Evolutionary conservation across 495 filamentous ascomycete species (phyloP).

Genomic region (Aspergillus panamensis): DNA sequence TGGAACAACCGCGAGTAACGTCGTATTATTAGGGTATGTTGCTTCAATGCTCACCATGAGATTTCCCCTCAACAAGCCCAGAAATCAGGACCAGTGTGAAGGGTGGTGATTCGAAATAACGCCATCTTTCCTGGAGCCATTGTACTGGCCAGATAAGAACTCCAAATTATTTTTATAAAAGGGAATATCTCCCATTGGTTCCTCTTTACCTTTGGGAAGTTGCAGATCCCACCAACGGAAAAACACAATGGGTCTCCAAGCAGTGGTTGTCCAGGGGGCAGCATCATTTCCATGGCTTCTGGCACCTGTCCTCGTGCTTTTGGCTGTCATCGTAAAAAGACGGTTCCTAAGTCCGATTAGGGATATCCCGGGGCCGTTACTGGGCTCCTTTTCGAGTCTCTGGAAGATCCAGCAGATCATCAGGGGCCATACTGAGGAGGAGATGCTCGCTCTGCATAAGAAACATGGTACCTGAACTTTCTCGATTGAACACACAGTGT

Average conservation of each 20-base stretch:
- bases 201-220: not conserved
- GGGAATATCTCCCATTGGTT: not conserved
- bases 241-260: not conserved
- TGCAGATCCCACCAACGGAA: not conserved
- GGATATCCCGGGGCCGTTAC: constrained; percentile 40
- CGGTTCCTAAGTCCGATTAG: constrained; percentile 26
- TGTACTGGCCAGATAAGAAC: not conserved
- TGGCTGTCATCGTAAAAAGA: constrained; percentile 4
- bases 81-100: not conserved
- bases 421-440: constrained; percentile 37
- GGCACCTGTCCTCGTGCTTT: not conserved
- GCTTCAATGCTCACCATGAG: not conserved
- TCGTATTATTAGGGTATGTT: not conserved
- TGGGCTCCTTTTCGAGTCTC: constrained; percentile 39
- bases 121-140: not conserved
- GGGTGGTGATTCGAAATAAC: not conserved
- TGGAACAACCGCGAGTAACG: not conserved
- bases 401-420: constrained; percentile 39
- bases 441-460: constrained; percentile 34
- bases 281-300: not conserved
- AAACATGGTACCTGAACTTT: constrained; percentile 35
- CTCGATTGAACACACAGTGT: not conserved
- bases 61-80: not conserved
- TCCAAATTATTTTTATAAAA: not conserved
- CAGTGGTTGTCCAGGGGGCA: not conserved